Evolutionary conservation across 2,329 filamentous ascomycete genomes (phyloP), one percentile per base, ranked within the genome.

Genomic region (Coccinonectria pachysandricola): DNA sequence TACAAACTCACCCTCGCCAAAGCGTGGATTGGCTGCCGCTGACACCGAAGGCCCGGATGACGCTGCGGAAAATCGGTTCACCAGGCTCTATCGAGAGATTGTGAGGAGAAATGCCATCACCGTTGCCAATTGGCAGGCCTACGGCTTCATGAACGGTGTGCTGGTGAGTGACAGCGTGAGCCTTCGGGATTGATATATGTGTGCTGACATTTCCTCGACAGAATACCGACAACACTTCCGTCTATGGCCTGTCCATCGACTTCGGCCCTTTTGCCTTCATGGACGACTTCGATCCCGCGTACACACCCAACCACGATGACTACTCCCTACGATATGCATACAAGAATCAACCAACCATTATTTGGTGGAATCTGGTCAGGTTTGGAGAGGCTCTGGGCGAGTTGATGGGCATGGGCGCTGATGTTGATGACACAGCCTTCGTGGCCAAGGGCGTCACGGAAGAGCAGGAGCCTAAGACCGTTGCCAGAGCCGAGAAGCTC

Each of bases 61-160:
- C 3, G 58, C 69, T 4, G 72, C 79, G 32, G 80, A 95, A 49
- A 98, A 98, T 50, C 72, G 88, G 16, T 98, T 91, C 52, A 67
- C 80, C 1, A 71, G 87, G 10, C 61, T 98, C 1, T 98, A 92
- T 53, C 77, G 91, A 18, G 86, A 93, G 46, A 77, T 98, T 30
- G 76, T 77, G 4, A 75, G 85, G 21, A 73, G 83, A 16, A 98
- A 95, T 49, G 91, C 91, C 2, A 65, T 69, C 32, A 92, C 82
- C 0, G 87, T 96, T 2, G 91, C 91, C 8, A 72, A 79, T 40
- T 96, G 91, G 88, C 92, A 98, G 60, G 86, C 85, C 0, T 96
- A 96, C 48, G 91, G 85, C n/a, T 98, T 98, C 60, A 96, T 93
- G 69, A 98, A 98, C 46, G 91, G 91, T 23, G 91, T 98, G 4